phyloP scores from a whole-genome alignment of 306 rosid species.

The Morella rubra region DNA sequence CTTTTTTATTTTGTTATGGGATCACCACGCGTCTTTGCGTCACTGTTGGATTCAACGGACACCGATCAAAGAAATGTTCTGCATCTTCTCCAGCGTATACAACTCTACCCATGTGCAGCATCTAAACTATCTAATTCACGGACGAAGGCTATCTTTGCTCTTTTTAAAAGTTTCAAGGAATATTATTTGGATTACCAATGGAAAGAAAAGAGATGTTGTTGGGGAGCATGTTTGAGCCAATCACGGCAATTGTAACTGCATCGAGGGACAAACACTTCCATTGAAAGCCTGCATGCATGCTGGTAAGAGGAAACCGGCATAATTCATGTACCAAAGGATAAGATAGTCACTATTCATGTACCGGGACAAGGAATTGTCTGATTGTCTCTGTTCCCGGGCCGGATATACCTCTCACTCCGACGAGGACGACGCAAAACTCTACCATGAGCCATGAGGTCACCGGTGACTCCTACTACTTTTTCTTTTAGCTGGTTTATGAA shows the following conservation, averaged over 20 bases:
- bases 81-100: too few species aligned
- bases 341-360: background rate
- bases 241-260: conserved; percentile 9
- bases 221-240: conserved; percentile 9
- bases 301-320: conserved; percentile 6
- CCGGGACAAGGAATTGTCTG: background rate
- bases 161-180: background rate
- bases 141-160: background rate
- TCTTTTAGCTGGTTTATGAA: too few species aligned
- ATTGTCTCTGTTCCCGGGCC: background rate
- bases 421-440: background rate
- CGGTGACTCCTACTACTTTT: too few species aligned
- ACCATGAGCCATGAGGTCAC: background rate
- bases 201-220: background rate
- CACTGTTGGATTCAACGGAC: too few species aligned
- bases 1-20: too few species aligned
- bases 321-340: conserved; percentile 7
- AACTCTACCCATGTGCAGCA: too few species aligned
- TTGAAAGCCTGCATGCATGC: conserved; percentile 25
- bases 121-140: background rate
- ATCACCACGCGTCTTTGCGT: too few species aligned
- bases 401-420: background rate
- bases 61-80: too few species aligned
- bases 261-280: conserved; percentile 11
- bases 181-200: background rate